Evolutionary conservation across 2,329 filamentous ascomycete genomes (phyloP).

Genomic region (Fusarium buharicum): DNA sequence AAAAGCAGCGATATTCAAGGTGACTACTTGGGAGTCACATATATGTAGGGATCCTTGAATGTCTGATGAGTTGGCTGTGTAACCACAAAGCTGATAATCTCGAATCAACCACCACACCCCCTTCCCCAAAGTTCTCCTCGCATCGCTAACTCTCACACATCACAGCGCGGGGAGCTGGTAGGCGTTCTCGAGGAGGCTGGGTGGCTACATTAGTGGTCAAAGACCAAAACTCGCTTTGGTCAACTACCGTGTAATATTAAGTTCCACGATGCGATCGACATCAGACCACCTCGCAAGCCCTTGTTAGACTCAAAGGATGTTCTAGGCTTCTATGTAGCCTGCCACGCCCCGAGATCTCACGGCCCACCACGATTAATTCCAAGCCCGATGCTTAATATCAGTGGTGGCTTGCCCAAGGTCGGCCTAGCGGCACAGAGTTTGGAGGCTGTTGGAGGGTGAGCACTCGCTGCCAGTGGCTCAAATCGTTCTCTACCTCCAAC

Average conservation of each 20-base stretch:
- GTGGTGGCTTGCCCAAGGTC: slow-evolving; percentile 20
- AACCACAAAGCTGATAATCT: slow-evolving; percentile 34
- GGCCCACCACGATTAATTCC: slow-evolving; percentile 12
- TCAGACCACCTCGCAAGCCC: slow-evolving; percentile 45
- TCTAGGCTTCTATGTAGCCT: slow-evolving; percentile 40
- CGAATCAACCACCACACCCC: slow-evolving; percentile 14
- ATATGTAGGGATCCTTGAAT: slow-evolving; percentile 27
- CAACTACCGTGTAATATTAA: slow-evolving; percentile 30
- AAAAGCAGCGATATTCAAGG: slow-evolving; percentile 7
- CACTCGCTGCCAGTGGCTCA: slow-evolving; percentile 18
- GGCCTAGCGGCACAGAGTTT: slow-evolving; percentile 15
- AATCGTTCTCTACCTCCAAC: slow-evolving; percentile 28
- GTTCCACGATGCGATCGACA: slow-evolving; percentile 43
- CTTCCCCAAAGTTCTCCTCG: slow-evolving; percentile 10
- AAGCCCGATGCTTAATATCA: slow-evolving; percentile 14
- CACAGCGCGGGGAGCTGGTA: slow-evolving; percentile 17
- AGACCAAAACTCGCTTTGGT: slow-evolving; percentile 11
- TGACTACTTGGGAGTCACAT: slow-evolving; percentile 16
- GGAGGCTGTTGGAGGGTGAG: slow-evolving; percentile 24
- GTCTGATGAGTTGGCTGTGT: slow-evolving; percentile 45
- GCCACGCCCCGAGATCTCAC: slow-evolving; percentile 29
- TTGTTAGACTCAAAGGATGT: slow-evolving; percentile 30
- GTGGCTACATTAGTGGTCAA: slow-evolving; percentile 22
- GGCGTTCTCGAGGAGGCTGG: slow-evolving; percentile 30
- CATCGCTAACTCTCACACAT: slow-evolving; percentile 19